Evolutionary conservation across 2,329 filamentous ascomycete genomes (phyloP), one percentile per base, ranked within the genome.

Genomic region (Scedosporium minutisporum): DNA sequence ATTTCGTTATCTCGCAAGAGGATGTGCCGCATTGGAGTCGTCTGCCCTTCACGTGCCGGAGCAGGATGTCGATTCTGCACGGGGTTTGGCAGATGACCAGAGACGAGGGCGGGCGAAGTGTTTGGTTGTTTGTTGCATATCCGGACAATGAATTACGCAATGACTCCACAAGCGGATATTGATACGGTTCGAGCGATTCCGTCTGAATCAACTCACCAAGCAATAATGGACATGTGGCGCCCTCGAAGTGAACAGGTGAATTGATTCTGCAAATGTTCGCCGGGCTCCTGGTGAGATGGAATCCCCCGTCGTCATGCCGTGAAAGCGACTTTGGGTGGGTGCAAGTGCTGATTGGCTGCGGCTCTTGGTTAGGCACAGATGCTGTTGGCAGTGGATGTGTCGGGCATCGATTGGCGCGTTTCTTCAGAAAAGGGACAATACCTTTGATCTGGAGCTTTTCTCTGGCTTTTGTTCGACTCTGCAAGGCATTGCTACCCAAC

Each of bases 371-470:
- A 42, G 60, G 60, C 60, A 61, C 7, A n/a, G 25, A 61, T 57
- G 60, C 60, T n/a, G 60, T 51, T 51, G 27, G 21, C 29, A 18
- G 48, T 61, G 60, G 48, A 61, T 61, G 60, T 61, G 60, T 61
- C 48, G 60, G 60, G 60, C 60, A 61, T 57, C 60, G 60, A 61
- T 61, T 61, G 60, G 60, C 48, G 60, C 25, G n/a, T 42, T 57
- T 61, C 59, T 18, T 57, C 14, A 14, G 12, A 21, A 12, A 12
- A 48, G 9, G 38, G n/a, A 33, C 42, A 38, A 42, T 27, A 6
- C 16, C 42, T 38, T 21, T 5, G 12, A 27, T 16, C 14, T 23
- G 51, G n/a, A 23, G 51, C 51, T 41, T 16, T 25, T 23, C 21
- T 58, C 23, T 58, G n/a, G n/a, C 55, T 23, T 21, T 14, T 61